These are phyloP conservation scores for Flaveria trinervia DNA, from an alignment of 129 eudicot species.

Conservation along the genomic window DNA sequence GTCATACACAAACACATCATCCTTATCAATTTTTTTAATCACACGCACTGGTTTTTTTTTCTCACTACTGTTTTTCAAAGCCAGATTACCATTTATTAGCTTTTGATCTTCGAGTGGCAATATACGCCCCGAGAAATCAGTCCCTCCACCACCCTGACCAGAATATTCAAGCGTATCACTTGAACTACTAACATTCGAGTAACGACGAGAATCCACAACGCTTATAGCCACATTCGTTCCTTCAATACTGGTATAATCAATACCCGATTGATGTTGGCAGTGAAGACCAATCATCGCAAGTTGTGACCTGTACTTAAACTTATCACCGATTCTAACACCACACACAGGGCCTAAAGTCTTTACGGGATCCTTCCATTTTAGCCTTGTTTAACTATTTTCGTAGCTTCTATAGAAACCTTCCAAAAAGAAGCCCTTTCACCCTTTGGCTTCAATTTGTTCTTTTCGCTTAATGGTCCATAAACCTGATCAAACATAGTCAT, in stretches of 20 bases:
- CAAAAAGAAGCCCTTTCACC: not conserved
- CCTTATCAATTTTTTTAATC: conserved; percentile 20
- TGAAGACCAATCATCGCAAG: conserved; percentile 57
- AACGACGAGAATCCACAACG: conserved; percentile 56
- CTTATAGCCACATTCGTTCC: conserved; percentile 56
- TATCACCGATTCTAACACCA: conserved; percentile 61
- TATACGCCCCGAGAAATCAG: not conserved
- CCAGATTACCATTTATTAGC: conserved; percentile 45
- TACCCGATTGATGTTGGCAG: conserved; percentile 41
- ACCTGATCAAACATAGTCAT: conserved; percentile 31
- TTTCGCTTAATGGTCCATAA: not conserved
- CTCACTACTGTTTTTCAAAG: conserved; percentile 38
- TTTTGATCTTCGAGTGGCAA: conserved; percentile 39
- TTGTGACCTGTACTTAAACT: conserved; percentile 43
- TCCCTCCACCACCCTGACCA: conserved; percentile 60
- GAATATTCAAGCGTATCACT: conserved; percentile 40
- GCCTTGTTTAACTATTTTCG: conserved; percentile 22
- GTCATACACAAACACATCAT: conserved; percentile 26
- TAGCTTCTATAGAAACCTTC: conserved; percentile 29
- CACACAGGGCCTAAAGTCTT: conserved; percentile 44
- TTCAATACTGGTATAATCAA: conserved; percentile 43
- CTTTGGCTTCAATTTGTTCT: conserved; percentile 6
- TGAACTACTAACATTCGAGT: conserved; percentile 33
- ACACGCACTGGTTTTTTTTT: conserved; percentile 28
- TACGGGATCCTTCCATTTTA: conserved; percentile 31